Percentiles rank a stretch among this genome's conserved stretches.
phyloP scores from a whole-genome alignment of 2,329 filamentous ascomycete species.

The Exophiala mesophila region DNA sequence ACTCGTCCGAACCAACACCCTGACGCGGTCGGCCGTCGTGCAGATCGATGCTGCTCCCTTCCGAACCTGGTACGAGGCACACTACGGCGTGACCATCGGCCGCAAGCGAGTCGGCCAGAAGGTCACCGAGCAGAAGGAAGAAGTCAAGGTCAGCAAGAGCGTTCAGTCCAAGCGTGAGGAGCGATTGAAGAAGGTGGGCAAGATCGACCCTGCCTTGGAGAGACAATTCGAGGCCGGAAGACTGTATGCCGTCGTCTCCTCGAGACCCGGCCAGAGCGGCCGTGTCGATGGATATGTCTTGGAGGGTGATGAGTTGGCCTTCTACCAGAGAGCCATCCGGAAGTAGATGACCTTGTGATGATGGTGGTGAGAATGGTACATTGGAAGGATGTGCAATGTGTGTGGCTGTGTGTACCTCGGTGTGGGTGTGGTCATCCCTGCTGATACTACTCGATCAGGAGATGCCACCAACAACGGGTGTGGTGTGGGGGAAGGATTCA shows the following conservation, averaged over 20 bases:
- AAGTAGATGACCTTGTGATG: conserved; percentile 66
- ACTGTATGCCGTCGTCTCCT: conserved; percentile 87
- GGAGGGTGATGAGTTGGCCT: conserved; percentile 98
- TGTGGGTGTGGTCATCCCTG: background rate
- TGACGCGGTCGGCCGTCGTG: conserved; percentile 97
- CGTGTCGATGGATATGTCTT: conserved; percentile 96
- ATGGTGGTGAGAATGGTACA: background rate
- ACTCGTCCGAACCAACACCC: conserved; percentile 99
- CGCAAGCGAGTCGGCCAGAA: conserved; percentile 83
- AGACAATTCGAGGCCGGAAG: conserved; percentile 99
- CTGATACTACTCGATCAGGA: too few species aligned
- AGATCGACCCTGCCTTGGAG: conserved; percentile 90
- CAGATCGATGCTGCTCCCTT: conserved; percentile 98
- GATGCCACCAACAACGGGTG: too few species aligned
- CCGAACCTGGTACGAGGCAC: conserved; percentile 99
- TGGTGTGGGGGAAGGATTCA: too few species aligned
- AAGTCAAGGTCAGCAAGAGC: conserved; percentile 87
- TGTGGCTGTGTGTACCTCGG: too few species aligned
- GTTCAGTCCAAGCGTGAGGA: conserved; percentile 95
- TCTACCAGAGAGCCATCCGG: conserved; percentile 99
- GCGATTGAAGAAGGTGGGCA: conserved; percentile 75
- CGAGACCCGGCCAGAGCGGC: conserved; percentile 92
- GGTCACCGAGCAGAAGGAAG: conserved; percentile 53
- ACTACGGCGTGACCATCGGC: conserved; percentile 90
- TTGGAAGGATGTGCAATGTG: background rate